Percentiles rank a stretch among this genome's conserved stretches.
Conservation (phyloP, 2,329 filamentous ascomycete genomes). For the Fusarium concolor region DNA sequence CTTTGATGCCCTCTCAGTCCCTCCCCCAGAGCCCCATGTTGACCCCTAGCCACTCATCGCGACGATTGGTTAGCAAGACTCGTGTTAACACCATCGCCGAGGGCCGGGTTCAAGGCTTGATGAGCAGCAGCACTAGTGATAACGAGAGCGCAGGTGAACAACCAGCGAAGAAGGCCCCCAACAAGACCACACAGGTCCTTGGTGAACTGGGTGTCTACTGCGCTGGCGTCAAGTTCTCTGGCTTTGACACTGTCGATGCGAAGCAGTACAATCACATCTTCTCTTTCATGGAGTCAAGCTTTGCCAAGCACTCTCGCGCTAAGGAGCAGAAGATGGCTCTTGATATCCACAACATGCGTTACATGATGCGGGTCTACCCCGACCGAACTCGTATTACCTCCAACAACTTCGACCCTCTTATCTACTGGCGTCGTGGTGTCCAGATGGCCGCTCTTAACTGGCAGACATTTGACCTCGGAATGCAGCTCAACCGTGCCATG, state of each 20-base stretch:
- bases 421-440: constrained; percentile 93
- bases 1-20: constrained; percentile 61
- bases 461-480: constrained; percentile 96
- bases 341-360: constrained; percentile 89
- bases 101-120: constrained; percentile 64
- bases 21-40: constrained; percentile 67
- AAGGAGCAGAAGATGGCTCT: constrained; percentile 81
- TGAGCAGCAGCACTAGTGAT: constrained; percentile 78
- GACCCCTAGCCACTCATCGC: constrained; percentile 63
- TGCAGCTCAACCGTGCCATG: constrained; percentile 98
- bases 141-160: constrained; percentile 77
- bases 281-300: constrained; percentile 91
- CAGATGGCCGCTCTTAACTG: constrained; percentile 99
- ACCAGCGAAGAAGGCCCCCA: constrained; percentile 71
- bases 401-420: constrained; percentile 93
- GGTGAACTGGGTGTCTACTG: constrained; percentile 87
- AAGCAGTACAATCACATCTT: constrained; percentile 94
- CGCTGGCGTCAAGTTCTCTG: constrained; percentile 81
- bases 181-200: constrained; percentile 86
- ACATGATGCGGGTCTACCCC: constrained; percentile 95
- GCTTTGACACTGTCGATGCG: constrained; percentile 81
- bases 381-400: constrained; percentile 84
- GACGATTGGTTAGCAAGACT: constrained; percentile 61
- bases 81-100: constrained; percentile 69
- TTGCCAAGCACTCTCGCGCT: constrained; percentile 82